These are phyloP conservation scores for Paspalum vaginatum DNA, from an alignment of 176 grass and related monocot genomes.

Conservation along the genomic window DNA sequence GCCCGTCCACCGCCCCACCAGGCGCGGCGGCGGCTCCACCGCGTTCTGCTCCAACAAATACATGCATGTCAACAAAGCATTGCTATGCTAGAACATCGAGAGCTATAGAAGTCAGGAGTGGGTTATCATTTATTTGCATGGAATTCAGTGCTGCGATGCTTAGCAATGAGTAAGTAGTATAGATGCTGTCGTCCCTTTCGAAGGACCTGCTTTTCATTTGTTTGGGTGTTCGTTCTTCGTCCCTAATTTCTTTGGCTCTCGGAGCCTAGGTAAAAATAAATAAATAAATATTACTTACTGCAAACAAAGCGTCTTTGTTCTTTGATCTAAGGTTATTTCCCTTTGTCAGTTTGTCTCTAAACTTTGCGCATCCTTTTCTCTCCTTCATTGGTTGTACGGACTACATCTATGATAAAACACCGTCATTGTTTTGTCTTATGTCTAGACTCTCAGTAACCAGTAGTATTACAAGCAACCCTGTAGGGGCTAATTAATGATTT, in stretches of 20 bases:
- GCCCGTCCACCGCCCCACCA: conserved; percentile 85
- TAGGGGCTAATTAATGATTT: conserved; percentile 17
- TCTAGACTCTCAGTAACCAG: conserved; percentile 23
- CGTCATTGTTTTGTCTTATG: conserved; percentile 31
- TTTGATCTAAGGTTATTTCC: conserved; percentile 14
- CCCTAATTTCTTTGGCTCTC: not conserved
- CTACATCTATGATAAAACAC: not conserved
- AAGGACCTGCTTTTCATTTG: not conserved
- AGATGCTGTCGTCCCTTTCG: not conserved
- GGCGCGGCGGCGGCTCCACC: conserved; percentile 76
- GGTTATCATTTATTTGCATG: conserved; percentile 18
- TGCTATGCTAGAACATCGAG: not conserved
- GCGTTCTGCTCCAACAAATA: no score
- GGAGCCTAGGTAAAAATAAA: not conserved
- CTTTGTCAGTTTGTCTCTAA: not conserved
- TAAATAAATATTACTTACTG: not conserved
- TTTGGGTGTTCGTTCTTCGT: not conserved
- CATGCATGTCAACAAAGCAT: not conserved
- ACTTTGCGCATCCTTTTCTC: not conserved
- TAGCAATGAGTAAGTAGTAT: not conserved
- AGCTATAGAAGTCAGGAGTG: not conserved
- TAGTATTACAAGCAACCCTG: not conserved
- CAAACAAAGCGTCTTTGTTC: conserved; percentile 12
- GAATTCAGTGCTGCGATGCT: conserved; percentile 15
- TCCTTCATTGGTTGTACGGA: not conserved